Evolutionary conservation across 768 basidiomycete genomes (phyloP).

Genomic region (Leucocoprinus birnbaumii): DNA sequence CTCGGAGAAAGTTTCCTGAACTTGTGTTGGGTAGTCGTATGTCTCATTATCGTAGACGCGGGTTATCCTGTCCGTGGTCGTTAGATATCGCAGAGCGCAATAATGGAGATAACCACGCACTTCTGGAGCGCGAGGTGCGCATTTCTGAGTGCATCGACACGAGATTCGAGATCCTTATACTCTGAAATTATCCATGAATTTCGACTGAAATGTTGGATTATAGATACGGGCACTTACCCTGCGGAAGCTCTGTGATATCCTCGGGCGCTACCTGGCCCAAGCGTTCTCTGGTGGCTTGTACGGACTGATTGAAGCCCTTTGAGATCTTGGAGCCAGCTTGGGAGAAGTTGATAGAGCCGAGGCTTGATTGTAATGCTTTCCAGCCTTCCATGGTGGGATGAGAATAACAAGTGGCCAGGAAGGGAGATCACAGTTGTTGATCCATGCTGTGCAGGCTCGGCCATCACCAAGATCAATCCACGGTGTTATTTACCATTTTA

Average conservation of each 20-base stretch:
- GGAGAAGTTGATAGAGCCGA: slow-evolving; percentile 65
- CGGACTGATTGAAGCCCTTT: slow-evolving; percentile 77
- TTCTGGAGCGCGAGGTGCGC: slow-evolving; percentile 79
- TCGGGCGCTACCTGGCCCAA: slow-evolving; percentile 87
- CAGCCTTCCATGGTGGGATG: slow-evolving; percentile 52
- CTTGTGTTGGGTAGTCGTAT: slow-evolving; percentile 88
- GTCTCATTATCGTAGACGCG: slow-evolving; percentile 86
- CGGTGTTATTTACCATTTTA: too few species aligned
- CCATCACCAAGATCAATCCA: not conserved
- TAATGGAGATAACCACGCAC: slow-evolving; percentile 36
- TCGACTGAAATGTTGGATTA: not conserved
- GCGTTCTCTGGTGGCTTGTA: slow-evolving; percentile 85
- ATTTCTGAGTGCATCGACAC: slow-evolving; percentile 86
- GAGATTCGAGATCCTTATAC: slow-evolving; percentile 93
- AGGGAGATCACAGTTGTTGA: not conserved
- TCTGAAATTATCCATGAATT: slow-evolving; percentile 47
- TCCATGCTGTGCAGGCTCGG: not conserved
- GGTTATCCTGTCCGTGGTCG: slow-evolving; percentile 56
- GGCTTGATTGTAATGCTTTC: slow-evolving; percentile 63
- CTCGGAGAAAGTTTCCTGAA: slow-evolving; percentile 79
- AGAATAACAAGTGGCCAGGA: not conserved
- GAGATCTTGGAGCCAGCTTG: slow-evolving; percentile 74
- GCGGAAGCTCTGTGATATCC: slow-evolving; percentile 93
- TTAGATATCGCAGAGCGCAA: not conserved
- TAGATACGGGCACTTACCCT: slow-evolving; percentile 48